Conservation (phyloP, 306 rosid species). For the Quillaja saponaria region DNA sequence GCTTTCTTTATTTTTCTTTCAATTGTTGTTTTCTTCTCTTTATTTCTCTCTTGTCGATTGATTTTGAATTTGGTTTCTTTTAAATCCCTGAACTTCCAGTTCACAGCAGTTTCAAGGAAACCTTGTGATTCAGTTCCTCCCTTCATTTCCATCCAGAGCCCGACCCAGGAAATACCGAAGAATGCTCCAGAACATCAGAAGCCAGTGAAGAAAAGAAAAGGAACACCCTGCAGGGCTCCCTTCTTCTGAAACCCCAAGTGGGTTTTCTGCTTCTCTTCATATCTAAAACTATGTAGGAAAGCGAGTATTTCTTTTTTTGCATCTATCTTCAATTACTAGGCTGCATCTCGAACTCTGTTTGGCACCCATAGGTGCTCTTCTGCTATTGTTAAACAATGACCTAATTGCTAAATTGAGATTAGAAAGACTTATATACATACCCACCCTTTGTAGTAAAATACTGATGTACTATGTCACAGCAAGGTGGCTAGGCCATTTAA, state of each 20-base stretch:
- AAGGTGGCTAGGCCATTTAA: too few species aligned
- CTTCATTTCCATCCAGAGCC: conserved; percentile 11
- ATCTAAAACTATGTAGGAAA: neutral
- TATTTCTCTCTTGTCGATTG: neutral
- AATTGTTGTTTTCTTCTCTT: neutral
- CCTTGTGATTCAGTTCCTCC: conserved; percentile 36
- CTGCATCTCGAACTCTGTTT: neutral
- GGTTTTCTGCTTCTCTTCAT: neutral
- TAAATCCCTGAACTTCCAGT: conserved; percentile 38
- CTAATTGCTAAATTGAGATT: too few species aligned
- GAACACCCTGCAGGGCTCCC: conserved; percentile 53
- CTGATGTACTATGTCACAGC: too few species aligned
- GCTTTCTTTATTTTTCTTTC: neutral
- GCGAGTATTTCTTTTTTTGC: neutral
- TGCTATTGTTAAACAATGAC: too few species aligned
- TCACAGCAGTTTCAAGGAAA: conserved; percentile 25
- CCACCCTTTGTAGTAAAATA: too few species aligned
- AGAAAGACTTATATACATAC: too few species aligned
- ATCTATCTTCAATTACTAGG: too few species aligned
- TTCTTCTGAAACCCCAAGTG: conserved; percentile 31
- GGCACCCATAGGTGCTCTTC: too few species aligned
- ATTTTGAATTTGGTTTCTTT: conserved; percentile 7
- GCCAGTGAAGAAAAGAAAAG: conserved; percentile 39
- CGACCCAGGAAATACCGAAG: conserved; percentile 1
- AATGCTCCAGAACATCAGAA: neutral